Evolutionary conservation across 148 eudicot species (phyloP).

Genomic region (Silene uniflora): DNA sequence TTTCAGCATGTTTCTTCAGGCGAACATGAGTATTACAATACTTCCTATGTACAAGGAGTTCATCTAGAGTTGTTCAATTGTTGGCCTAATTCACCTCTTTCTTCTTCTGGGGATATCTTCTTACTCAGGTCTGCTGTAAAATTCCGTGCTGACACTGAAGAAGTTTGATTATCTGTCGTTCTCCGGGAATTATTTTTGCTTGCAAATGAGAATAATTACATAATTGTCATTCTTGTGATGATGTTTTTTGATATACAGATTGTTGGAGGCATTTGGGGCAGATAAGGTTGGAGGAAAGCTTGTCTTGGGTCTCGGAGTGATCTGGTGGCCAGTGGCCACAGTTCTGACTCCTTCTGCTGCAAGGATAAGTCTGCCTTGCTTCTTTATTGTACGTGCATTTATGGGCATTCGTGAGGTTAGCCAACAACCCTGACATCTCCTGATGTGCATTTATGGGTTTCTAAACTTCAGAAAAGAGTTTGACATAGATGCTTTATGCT

Average conservation of each 20-base stretch:
- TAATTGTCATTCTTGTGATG: conserved; percentile 1
- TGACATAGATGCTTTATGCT: neutral
- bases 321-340: conserved; percentile 98
- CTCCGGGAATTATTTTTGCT: neutral
- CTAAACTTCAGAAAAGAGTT: neutral
- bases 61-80: conserved; percentile 83
- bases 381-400: conserved; percentile 79
- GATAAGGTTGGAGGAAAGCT: conserved; percentile 90
- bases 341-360: conserved; percentile 95
- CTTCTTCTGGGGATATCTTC: conserved; percentile 98
- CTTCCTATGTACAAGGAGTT: conserved; percentile 96
- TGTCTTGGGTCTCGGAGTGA: conserved; percentile 93
- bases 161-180: neutral
- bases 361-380: conserved; percentile 73
- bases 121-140: conserved; percentile 73
- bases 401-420: conserved; percentile 99
- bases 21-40: conserved; percentile 98
- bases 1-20: conserved; percentile 38
- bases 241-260: conserved; percentile 44
- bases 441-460: neutral
- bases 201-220: neutral
- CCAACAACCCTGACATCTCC: conserved; percentile 14
- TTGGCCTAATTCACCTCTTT: conserved; percentile 97
- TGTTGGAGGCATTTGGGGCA: conserved; percentile 96
- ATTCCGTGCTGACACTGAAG: neutral